Evolutionary conservation across 75 land plant species (phyloP).

Genomic region (Cryptomeria japonica): DNA sequence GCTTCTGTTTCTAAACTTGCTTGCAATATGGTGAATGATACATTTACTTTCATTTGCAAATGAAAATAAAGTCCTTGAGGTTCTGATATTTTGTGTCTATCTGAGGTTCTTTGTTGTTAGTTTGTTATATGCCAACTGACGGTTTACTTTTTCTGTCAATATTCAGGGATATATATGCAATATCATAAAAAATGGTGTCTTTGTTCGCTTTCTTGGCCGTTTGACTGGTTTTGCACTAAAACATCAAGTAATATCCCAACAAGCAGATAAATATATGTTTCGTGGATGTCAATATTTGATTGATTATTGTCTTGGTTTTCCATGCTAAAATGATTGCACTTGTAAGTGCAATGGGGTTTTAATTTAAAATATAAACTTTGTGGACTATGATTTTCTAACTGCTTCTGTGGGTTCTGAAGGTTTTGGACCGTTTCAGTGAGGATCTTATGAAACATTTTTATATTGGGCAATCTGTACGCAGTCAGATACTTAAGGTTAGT

Average conservation of each 20-base stretch:
- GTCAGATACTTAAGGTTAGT: constrained; percentile 71
- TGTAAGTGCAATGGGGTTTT: neutral
- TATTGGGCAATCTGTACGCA: constrained; percentile 93
- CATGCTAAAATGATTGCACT: neutral
- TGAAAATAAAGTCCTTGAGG: neutral
- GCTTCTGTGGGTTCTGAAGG: constrained; percentile 41
- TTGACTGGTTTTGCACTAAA: constrained; percentile 80
- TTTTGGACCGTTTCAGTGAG: constrained; percentile 47
- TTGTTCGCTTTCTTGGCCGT: constrained; percentile 89
- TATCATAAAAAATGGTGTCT: constrained; percentile 82
- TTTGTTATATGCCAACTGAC: neutral
- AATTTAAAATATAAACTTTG: neutral
- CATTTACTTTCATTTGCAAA: neutral
- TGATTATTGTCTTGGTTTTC: neutral
- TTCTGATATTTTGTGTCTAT: neutral
- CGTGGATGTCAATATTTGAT: neutral
- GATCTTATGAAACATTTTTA: constrained; percentile 60
- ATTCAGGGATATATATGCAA: constrained; percentile 89
- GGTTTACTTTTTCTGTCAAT: constrained; percentile 11
- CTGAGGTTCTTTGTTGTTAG: constrained; percentile 2
- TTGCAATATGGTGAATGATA: neutral
- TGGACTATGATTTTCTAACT: constrained; percentile 10
- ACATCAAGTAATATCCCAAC: constrained; percentile 29
- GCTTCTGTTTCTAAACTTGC: neutral
- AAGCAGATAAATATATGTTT: neutral